Evolutionary conservation across 140 eudicot species (phyloP), one percentile per base, ranked within the genome.

Genomic region (Senecio squalidus): DNA sequence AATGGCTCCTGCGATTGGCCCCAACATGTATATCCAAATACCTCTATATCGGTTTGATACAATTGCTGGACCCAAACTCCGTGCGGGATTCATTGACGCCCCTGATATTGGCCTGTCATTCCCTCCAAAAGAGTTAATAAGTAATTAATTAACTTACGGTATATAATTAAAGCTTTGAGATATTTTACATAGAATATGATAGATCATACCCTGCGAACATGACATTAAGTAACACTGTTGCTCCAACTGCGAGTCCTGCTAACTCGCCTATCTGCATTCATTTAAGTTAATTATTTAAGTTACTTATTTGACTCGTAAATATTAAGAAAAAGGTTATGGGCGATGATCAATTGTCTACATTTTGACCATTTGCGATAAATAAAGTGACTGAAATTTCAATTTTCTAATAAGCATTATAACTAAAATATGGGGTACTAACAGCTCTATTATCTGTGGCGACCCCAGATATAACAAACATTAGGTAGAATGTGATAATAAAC

Each of bases 61-160:
- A 16, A 91, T 76, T 21, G 95, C 96, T 20, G 98, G 96, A 5
- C 98, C 98, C 52, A 91, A 68, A 68, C 77, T 91, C 80, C 98
- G 83, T 55, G 98, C 98, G 15, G 98, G 98, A 49, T 91, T 91
- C 96, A 91, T 83, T 34, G 98, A 91, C 14, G 96, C 98, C 40
- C 98, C 96, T 18, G 98, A 77, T 14, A 91, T 84, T 0, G 98
- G 86, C 76, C 98, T 91, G 82, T 45, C 25, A 43, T 47, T 43
- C 62, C 38, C 39, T 40, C 49, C 16, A 43, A 50, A 67, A 15
- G n/a, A 11, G 10, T 24, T 14, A 22, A 55, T 21, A 31, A 3
- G 22, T 3, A 44, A 22, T 44, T 29, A 4, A 55, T 14, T 40
- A 21, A 25, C 24, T 43, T 43, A n/a, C n/a, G n/a, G n/a, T n/a